phyloP scores from a whole-genome alignment of 1,284 basidiomycete species.

The Leccinum subrobustum region DNA sequence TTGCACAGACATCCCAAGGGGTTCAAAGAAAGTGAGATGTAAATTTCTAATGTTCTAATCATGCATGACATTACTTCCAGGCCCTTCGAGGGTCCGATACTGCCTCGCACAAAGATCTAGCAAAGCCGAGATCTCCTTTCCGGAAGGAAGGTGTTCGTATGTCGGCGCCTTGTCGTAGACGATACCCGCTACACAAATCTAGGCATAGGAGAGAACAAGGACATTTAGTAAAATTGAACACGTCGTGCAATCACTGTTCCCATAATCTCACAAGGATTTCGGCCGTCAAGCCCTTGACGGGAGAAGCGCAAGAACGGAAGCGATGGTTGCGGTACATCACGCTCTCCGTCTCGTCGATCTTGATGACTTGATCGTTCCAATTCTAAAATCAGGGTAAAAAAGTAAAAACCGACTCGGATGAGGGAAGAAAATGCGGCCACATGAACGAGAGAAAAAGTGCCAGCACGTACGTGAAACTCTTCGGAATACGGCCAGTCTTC shows the following conservation, averaged over 20 bases:
- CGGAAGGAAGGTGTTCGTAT: constrained; percentile 52
- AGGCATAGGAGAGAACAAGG: not conserved
- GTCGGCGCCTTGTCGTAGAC: constrained; percentile 48
- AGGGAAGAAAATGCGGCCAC: not conserved
- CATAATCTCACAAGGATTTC: constrained; percentile 68
- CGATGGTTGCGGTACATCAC: constrained; percentile 70
- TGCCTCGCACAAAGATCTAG: constrained; percentile 29
- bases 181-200: constrained; percentile 62
- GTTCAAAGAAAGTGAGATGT: too few relatives aligned
- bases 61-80: constrained; percentile 2
- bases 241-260: not conserved
- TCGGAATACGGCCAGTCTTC: constrained; percentile 77
- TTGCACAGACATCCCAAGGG: too few relatives aligned
- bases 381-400: constrained; percentile 22
- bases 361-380: constrained; percentile 50
- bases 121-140: constrained; percentile 15
- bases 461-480: constrained; percentile 55
- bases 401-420: not conserved
- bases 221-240: not conserved
- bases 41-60: not conserved
- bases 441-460: not conserved
- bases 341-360: constrained; percentile 45
- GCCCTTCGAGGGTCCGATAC: constrained; percentile 16
- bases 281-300: constrained; percentile 80
- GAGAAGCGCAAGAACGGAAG: constrained; percentile 71